These are phyloP conservation scores for Septoria petroselini DNA, from an alignment of 2,329 filamentous ascomycete species.

Conservation along the genomic window DNA sequence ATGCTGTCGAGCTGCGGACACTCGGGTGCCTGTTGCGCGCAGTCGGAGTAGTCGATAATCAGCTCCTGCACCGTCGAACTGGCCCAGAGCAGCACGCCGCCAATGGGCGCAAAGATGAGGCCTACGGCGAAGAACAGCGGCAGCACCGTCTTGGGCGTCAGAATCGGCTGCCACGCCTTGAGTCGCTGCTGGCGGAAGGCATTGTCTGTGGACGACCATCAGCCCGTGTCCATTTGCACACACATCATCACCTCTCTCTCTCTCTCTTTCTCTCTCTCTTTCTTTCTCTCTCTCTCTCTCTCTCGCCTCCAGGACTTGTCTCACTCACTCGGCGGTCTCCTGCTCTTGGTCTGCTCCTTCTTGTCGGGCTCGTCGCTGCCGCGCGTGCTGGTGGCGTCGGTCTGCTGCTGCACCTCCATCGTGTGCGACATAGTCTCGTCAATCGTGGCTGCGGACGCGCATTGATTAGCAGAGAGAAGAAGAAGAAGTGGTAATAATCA, in stretches of 20 bases:
- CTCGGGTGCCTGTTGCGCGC: constrained; percentile 56
- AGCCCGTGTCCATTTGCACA: constrained; percentile 15
- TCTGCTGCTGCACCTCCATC: constrained; percentile 31
- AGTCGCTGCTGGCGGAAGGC: constrained; percentile 94
- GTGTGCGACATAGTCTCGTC: constrained; percentile 45
- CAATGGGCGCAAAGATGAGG: constrained; percentile 89
- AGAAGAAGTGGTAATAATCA: background rate
- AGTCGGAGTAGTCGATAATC: constrained; percentile 84
- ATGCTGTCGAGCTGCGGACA: constrained; percentile 49
- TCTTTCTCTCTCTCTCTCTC: background rate
- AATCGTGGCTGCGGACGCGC: constrained; percentile 1
- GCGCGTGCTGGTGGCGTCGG: constrained; percentile 44
- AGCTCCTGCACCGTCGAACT: constrained; percentile 86
- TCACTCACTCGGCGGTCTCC: constrained; percentile 77
- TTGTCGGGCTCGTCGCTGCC: constrained; percentile 44
- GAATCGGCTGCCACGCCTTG: constrained; percentile 98
- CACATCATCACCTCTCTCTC: background rate
- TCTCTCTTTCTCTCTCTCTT: no score
- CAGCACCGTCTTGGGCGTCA: constrained; percentile 89
- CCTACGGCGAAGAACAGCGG: constrained; percentile 89
- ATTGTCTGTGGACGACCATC: constrained; percentile 62
- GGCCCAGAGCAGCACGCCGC: constrained; percentile 79
- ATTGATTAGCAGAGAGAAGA: background rate
- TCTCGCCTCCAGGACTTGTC: no score
- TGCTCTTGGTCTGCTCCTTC: constrained; percentile 85